These are phyloP conservation scores for Monosporascus ibericus DNA, from an alignment of 2,329 filamentous ascomycete genomes.

Conservation along the genomic window DNA sequence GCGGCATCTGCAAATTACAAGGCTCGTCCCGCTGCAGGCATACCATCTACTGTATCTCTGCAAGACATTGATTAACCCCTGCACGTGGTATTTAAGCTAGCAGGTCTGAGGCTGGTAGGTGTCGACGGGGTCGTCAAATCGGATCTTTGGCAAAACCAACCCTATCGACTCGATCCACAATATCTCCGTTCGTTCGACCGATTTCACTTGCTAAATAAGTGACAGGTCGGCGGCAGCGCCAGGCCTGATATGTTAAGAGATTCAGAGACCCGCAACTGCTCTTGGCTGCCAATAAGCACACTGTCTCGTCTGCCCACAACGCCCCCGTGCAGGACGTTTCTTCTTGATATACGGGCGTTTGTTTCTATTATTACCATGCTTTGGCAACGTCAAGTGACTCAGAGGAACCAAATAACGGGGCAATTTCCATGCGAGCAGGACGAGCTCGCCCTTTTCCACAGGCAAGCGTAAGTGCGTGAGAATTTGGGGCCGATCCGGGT, in stretches of 20 bases:
- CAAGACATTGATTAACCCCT: constrained; percentile 14
- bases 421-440: neutral
- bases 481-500: neutral
- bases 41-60: constrained; percentile 9
- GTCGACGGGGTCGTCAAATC: constrained; percentile 10
- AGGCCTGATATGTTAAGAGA: constrained; percentile 7
- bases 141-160: constrained; percentile 5
- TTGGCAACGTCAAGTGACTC: neutral
- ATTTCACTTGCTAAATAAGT: constrained; percentile 7
- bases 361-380: neutral
- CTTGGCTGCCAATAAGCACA: neutral
- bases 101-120: constrained; percentile 4
- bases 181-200: constrained; percentile 5
- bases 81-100: constrained; percentile 10
- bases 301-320: neutral
- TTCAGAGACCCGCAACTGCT: constrained; percentile 6
- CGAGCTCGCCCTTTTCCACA: neutral
- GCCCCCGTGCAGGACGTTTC: neutral
- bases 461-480: neutral
- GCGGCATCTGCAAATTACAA: constrained; percentile 15
- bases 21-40: constrained; percentile 7
- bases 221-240: constrained; percentile 11
- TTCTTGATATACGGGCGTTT: neutral
- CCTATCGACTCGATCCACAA: constrained; percentile 7
- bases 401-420: neutral